Conservation (phyloP, 371 early-diverging fungal genomes). For the Basidiobolus meristosporus region DNA sequence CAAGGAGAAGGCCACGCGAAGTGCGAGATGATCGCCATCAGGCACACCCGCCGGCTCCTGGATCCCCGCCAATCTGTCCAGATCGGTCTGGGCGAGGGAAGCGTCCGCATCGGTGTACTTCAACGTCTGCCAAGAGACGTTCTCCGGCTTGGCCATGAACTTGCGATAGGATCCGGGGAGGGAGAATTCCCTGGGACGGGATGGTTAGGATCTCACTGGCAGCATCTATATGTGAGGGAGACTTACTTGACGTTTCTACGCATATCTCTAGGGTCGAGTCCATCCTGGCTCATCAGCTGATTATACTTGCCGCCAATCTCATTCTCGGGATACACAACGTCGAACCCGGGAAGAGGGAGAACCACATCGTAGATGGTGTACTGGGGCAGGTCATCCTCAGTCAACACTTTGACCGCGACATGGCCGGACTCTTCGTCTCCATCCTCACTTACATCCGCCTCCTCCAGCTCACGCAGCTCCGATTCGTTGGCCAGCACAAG, state of each 20-base stretch:
- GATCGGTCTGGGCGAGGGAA: constrained; percentile 45
- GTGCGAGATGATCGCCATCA: constrained; percentile 47
- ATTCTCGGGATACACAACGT: constrained; percentile 63
- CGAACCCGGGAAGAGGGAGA: constrained; percentile 73
- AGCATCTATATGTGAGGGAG: too few relatives aligned
- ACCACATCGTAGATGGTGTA: constrained; percentile 77
- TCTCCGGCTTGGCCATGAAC: constrained; percentile 22
- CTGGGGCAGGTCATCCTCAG: constrained; percentile 36
- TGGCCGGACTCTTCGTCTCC: constrained; percentile 2
- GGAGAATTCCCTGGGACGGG: constrained; percentile 19
- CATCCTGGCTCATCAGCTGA: constrained; percentile 48
- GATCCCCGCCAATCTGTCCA: constrained; percentile 30
- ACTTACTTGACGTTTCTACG: constrained; percentile 19
- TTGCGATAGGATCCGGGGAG: constrained; percentile 65
- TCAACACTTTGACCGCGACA: constrained; percentile 15
- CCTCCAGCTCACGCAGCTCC: constrained; percentile 3
- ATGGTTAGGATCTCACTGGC: too few relatives aligned
- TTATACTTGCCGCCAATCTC: constrained; percentile 37
- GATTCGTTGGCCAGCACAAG: constrained; percentile 31
- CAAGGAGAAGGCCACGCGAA: constrained; percentile 60
- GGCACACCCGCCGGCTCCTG: background rate
- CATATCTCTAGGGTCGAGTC: constrained; percentile 26
- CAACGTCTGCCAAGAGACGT: constrained; percentile 9
- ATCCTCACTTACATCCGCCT: too few relatives aligned
- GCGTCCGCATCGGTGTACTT: constrained; percentile 42